Base-by-base conservation (phyloP, 2,329 filamentous ascomycete species). In the Colletotrichum lindemuthianum region DNA sequence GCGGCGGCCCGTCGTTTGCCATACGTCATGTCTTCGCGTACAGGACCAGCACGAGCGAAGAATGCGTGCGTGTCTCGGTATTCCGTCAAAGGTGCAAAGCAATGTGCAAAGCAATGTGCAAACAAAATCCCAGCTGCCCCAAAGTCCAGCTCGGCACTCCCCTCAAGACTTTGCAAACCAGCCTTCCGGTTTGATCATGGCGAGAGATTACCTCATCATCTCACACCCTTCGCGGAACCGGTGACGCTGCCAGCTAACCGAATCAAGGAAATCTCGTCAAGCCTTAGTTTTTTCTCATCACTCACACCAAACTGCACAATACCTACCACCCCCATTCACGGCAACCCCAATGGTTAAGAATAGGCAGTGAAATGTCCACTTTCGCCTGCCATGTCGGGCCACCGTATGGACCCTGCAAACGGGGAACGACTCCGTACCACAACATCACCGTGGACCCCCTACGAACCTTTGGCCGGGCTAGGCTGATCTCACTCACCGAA, bases 401-500 rank as follows among this genome's bases (percentile, higher is more conserved):
- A 24, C 24, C 24, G 24, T 24, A 40, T 24, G 49, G 40, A 36
- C 51, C 54, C 36, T 57, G 54, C 36, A 57, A 55, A 54, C 52
- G 52, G 52, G 52, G 49, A 52, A 40, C 49, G 36, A 52, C 16
- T 40, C 36, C 49, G 49, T 24, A 43, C 37, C 41, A 48, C n/a
- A 10, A 48, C 16, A 24, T 8, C n/a, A 40, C 13, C 41, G 9
- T 33, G 15, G 10, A 24, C 32, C 15, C 11, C 4, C 6, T 11
- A 8, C 11, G 11, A n/a, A 15, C 9, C 8, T 11, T 13, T 51
- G 24, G 51, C 16, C n/a, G 16, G 44, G 24, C 52, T 59, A 53
- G 39, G 59, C 59, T 52, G 53, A 54, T 64, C 47, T 52, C 41
- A 54, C 36, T 64, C 63, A 59, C 63, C 59, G 53, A 64, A 41